These are phyloP conservation scores for Lyophyllum decastes DNA, from an alignment of 768 basidiomycete species.

Conservation along the genomic window DNA sequence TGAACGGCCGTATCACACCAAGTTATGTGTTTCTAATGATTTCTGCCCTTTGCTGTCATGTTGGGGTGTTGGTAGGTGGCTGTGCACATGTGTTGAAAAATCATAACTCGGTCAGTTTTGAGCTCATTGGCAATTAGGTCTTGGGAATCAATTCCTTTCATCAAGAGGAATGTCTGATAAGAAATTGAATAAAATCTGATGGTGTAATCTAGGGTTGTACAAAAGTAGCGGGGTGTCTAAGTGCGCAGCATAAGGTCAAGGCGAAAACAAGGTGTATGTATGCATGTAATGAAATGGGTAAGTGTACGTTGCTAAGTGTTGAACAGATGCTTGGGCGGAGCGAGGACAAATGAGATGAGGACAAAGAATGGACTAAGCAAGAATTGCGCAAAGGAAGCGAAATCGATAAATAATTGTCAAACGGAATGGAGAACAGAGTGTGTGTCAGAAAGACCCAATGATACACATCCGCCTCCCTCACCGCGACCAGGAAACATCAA, in stretches of 20 bases:
- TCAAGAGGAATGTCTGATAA: no score
- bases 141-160: no score
- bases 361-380: neutral
- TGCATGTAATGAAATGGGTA: neutral
- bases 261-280: neutral
- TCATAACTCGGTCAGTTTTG: no score
- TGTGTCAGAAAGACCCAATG: neutral
- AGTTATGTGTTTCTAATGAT: no score
- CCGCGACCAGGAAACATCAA: constrained; percentile 1
- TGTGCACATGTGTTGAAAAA: no score
- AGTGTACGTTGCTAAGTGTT: neutral
- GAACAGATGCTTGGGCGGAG: neutral
- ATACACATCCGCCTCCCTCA: neutral
- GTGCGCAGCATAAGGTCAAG: neutral
- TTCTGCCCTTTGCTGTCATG: no score
- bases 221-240: no score
- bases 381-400: neutral
- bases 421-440: neutral
- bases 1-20: no score
- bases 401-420: neutral
- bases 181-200: no score
- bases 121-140: no score
- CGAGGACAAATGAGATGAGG: neutral
- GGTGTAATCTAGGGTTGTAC: no score
- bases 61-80: no score